Percentiles rank a stretch among this genome's conserved stretches.
phyloP scores from a whole-genome alignment of 805 yeast species.

The Kluyveromyces nonfermentans region DNA sequence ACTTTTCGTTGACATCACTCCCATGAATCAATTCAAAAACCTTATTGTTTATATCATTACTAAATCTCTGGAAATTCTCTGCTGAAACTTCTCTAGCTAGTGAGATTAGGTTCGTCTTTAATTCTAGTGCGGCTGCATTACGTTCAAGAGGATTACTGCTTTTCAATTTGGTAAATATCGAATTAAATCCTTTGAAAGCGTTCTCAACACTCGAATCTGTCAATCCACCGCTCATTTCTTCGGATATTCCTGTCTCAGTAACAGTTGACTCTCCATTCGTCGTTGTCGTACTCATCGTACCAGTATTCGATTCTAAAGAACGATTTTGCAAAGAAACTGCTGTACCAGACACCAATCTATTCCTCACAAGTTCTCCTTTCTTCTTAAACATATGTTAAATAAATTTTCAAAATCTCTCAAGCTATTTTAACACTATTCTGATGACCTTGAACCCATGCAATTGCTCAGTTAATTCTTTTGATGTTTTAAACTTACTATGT shows the following conservation, averaged over 20 bases:
- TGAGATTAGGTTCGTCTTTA: conserved; percentile 58
- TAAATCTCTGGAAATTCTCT: conserved; percentile 73
- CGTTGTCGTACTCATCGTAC: background rate
- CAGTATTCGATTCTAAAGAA: conserved; percentile 1
- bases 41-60: conserved; percentile 76
- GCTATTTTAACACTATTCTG: background rate
- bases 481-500: too few relatives aligned
- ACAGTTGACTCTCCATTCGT: background rate
- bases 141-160: conserved; percentile 30
- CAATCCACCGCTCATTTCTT: conserved; percentile 7
- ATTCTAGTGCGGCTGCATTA: conserved; percentile 53
- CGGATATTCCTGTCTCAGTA: conserved; percentile 1
- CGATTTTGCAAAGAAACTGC: conserved; percentile 3
- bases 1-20: conserved; percentile 56
- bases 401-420: background rate
- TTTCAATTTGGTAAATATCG: conserved; percentile 31
- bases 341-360: conserved; percentile 4
- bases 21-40: conserved; percentile 80
- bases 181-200: conserved; percentile 26
- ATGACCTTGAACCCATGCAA: background rate
- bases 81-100: conserved; percentile 73
- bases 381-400: background rate
- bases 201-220: conserved; percentile 17
- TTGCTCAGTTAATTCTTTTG: background rate
- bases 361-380: conserved; percentile 2